Percentiles rank a stretch among this genome's conserved stretches.
Conservation (phyloP, 768 basidiomycete genomes). For the Auriscalpium orientale region DNA sequence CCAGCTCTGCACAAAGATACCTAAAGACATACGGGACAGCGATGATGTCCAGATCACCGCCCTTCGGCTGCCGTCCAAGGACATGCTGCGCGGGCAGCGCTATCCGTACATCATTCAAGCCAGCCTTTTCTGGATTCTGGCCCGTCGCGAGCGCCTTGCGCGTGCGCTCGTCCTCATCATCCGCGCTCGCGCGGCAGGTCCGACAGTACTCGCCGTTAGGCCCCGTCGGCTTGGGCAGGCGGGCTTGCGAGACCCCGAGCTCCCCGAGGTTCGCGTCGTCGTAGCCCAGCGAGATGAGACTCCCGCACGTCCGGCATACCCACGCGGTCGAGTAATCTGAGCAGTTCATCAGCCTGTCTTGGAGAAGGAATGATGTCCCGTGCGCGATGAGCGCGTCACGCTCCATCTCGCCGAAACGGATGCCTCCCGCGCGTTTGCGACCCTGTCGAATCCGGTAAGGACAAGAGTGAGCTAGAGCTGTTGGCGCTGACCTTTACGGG, state of each 20-base stretch:
- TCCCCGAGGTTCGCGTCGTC: constrained; percentile 78
- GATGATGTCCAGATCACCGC: constrained; percentile 87
- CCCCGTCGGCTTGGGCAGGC: constrained; percentile 50
- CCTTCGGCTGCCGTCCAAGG: constrained; percentile 49
- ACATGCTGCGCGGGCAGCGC: constrained; percentile 63
- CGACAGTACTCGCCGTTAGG: constrained; percentile 92
- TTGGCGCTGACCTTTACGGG: constrained; percentile 66
- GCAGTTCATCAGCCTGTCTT: constrained; percentile 99
- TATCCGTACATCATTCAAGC: constrained; percentile 49
- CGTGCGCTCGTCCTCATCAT: constrained; percentile 54
- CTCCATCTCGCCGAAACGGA: constrained; percentile 99
- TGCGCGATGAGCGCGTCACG: constrained; percentile 98
- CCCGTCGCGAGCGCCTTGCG: constrained; percentile 54
- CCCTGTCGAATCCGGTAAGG: constrained; percentile 39
- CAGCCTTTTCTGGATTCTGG: constrained; percentile 23
- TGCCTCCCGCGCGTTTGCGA: constrained; percentile 95
- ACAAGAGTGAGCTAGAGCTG: background rate
- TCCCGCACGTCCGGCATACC: constrained; percentile 96
- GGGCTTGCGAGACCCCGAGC: constrained; percentile 41
- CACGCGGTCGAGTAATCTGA: constrained; percentile 99
- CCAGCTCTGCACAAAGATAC: constrained; percentile 90
- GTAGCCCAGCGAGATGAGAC: constrained; percentile 91
- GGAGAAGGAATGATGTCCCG: constrained; percentile 95
- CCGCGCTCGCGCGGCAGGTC: constrained; percentile 72
- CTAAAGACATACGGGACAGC: constrained; percentile 94